Conservation (phyloP, 2,329 filamentous ascomycete genomes). For the Alternaria dauci region DNA sequence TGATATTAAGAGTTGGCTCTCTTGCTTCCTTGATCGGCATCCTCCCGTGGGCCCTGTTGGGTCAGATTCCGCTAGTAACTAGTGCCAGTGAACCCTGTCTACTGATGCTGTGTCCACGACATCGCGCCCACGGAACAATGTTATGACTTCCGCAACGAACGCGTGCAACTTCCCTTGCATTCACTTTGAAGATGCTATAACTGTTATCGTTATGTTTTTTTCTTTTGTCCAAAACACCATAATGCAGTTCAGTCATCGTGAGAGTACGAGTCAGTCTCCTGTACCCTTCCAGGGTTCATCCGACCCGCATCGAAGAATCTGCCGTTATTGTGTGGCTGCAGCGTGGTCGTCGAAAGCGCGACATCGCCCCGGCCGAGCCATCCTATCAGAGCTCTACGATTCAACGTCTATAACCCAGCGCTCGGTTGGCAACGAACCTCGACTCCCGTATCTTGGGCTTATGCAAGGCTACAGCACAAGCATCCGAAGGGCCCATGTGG, state of each 20-base stretch:
- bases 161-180: too few species aligned
- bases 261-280: neutral
- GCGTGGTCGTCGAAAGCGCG: neutral
- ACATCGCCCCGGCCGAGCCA: neutral
- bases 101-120: neutral
- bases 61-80: neutral
- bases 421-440: neutral
- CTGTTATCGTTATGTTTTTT: neutral
- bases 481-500: neutral
- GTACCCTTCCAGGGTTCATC: neutral
- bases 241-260: neutral
- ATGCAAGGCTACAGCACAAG: neutral
- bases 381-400: neutral
- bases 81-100: neutral
- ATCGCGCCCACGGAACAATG: neutral
- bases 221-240: neutral
- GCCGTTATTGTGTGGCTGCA: neutral
- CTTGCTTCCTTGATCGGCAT: neutral
- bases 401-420: neutral
- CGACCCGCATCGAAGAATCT: neutral
- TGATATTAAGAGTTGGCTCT: neutral
- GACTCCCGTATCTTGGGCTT: neutral
- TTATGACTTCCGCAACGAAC: neutral
- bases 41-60: neutral
- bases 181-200: too few species aligned